These are phyloP conservation scores for Lactarius sp. DNA, from an alignment of 768 basidiomycete species.

Conservation along the genomic window DNA sequence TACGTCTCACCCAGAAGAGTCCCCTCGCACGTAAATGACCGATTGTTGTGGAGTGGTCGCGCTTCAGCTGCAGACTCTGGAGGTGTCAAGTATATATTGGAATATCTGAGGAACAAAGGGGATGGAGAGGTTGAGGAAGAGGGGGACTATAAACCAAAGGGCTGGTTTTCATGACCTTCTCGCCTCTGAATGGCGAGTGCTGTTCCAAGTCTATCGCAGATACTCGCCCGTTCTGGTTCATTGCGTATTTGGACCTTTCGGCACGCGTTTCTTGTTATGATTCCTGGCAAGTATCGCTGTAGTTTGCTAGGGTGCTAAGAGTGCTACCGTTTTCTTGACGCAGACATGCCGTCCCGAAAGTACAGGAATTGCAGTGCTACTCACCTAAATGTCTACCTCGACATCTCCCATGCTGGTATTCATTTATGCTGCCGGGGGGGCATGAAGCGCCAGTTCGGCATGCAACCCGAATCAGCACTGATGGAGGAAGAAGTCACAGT, in stretches of 20 bases:
- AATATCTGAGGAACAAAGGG: conserved; percentile 55
- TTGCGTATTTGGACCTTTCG: neutral
- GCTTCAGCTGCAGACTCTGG: conserved; percentile 64
- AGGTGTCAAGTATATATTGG: conserved; percentile 63
- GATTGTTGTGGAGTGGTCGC: conserved; percentile 65
- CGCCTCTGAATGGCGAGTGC: neutral
- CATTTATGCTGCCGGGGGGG: too few relatives aligned
- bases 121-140: conserved; percentile 57
- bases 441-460: too few relatives aligned
- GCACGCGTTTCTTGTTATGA: neutral
- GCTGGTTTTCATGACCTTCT: conserved; percentile 45
- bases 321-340: neutral
- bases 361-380: too few relatives aligned
- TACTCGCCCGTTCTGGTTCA: neutral
- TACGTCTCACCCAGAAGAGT: conserved; percentile 47
- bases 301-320: too few relatives aligned
- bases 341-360: neutral
- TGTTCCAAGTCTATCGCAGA: neutral
- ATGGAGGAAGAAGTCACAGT: too few relatives aligned
- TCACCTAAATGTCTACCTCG: too few relatives aligned
- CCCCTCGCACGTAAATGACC: conserved; percentile 71
- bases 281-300: neutral
- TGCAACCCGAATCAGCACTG: too few relatives aligned
- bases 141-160: conserved; percentile 44
- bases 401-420: too few relatives aligned